Evolutionary conservation across 495 filamentous ascomycete genomes (phyloP), one percentile per base, ranked within the genome.

Genomic region (Neurospora tetraspora): DNA sequence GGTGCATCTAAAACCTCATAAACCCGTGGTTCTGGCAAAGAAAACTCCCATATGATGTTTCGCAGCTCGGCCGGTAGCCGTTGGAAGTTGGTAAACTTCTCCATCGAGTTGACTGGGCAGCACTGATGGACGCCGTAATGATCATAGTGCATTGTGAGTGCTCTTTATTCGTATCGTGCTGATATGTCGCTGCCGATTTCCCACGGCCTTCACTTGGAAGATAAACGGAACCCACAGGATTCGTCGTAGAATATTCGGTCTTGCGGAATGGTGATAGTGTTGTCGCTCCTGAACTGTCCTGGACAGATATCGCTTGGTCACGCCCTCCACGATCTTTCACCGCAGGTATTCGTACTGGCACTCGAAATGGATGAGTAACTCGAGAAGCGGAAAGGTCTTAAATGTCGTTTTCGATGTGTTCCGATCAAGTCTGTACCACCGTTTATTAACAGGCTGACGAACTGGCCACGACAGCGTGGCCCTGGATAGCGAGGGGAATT

Each of bases 1-100:
- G 84, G 84, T 4, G 83, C 82, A 72, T 86, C 84, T 39, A 86
- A 76, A 7, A 86, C 82, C 71, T 86, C 84, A 76, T 83, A 86
- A 11, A 84, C 83, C 68, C 84, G 83, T 18, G 82, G 47, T 40
- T 85, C 82, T 12, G 84, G 84, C 39, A 86, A 78, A 3, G 84
- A 81, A 72, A 81, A 84, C 69, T 80, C 80, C 84, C 84, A 86
- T 74, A 82, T 80, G 74, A 82, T 82, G 74, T 77, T 77, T 61
- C 80, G 79, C 18, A 83, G 76, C 77, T 83, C 81, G 36, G 76
- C 75, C 68, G 81, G 81, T 9, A 83, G 79, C 69, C 74, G 71
- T 38, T 72, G 75, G 71, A 82, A 82, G 47, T 45, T 78, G 72
- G 34, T 68, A 59, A 78, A 83, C 43, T 31, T 77, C 38, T 71